Base-by-base conservation (phyloP, 176 grass and related monocot species). In the Oryza nivara region DNA sequence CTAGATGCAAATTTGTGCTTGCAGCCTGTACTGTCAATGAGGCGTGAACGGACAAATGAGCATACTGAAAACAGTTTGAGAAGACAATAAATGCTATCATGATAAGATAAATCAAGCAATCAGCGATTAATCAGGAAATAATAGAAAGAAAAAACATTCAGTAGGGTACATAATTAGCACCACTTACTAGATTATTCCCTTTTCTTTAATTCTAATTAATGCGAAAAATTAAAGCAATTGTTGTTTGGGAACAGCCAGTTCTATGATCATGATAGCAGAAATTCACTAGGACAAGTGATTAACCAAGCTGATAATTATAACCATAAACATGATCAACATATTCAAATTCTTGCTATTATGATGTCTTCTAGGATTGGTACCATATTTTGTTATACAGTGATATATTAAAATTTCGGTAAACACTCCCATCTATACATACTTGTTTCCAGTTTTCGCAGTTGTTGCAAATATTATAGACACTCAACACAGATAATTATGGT, bases 81-180 rank as follows among this genome's bases (percentile, higher is more conserved):
- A 72, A 43, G 73, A 88, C 61, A 76, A 47, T 11, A 70, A 65
- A 82, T 76, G 38, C 9, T 6, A 3, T 64, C 72, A 76, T 77
- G 5, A 63, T 61, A 61, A 76, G 60, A 13, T 40, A n/a, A 56
- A n/a, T 81, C 69, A 54, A 70, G 47, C 16, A 12, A 11, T 25
- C 26, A 63, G n/a, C 23, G 47, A 11, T 58, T 6, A 58, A 11
- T 63, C 9, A 22, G n/a, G 8, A 23, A 38, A 68, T 1, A 28
- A 60, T 26, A 3, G 23, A 68, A 67, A 76, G 14, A 19, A 44
- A 54, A 54, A 20, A 30, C 23, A 22, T 43, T 1, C 4, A 38
- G 73, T 69, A 76, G 47, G 5, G 19, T 38, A 77, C 49, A 72
- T 70, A 69, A 76, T 82, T 23, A 26, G 5, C 16, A 51, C 25